phyloP scores from a whole-genome alignment of 495 filamentous ascomycete species.

The Aeminium ludgeri region DNA sequence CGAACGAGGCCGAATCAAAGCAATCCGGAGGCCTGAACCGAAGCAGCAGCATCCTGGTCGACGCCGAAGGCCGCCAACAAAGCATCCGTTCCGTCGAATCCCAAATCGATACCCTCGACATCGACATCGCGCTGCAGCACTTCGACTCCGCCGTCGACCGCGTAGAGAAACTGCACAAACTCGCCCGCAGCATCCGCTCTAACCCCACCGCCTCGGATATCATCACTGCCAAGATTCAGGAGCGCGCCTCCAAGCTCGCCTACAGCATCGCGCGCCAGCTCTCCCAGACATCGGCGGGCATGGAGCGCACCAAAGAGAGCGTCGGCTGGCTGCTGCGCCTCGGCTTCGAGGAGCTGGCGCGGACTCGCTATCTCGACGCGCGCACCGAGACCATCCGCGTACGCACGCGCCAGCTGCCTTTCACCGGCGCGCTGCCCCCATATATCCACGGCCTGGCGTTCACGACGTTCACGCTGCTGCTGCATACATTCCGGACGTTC shows the following conservation, averaged over 20 bases:
- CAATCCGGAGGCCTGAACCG: slow-evolving; percentile 40
- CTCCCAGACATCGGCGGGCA: slow-evolving; percentile 53
- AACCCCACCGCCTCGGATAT: slow-evolving; percentile 76
- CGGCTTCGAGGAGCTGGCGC: slow-evolving; percentile 76
- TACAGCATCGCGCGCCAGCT: slow-evolving; percentile 56
- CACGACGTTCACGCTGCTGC: slow-evolving; percentile 60
- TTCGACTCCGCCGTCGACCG: slow-evolving; percentile 70
- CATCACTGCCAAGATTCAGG: slow-evolving; percentile 75
- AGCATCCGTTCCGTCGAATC: slow-evolving; percentile 88
- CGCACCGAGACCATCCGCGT: slow-evolving; percentile 50
- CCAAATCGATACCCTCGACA: slow-evolving; percentile 91
- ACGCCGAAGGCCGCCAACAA: slow-evolving; percentile 90
- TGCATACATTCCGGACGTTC: slow-evolving; percentile 15
- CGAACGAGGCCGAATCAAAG: slow-evolving; percentile 1
- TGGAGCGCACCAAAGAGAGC: slow-evolving; percentile 51
- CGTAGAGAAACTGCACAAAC: slow-evolving; percentile 64
- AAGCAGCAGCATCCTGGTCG: slow-evolving; percentile 61
- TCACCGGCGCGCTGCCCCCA: slow-evolving; percentile 75
- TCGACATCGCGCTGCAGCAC: slow-evolving; percentile 78
- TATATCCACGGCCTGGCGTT: slow-evolving; percentile 95
- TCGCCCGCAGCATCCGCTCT: slow-evolving; percentile 63
- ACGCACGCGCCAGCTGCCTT: slow-evolving; percentile 63
- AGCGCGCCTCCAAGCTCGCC: slow-evolving; percentile 64
- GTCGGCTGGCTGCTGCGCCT: slow-evolving; percentile 69
- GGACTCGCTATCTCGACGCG: slow-evolving; percentile 64